phyloP scores from a whole-genome alignment of 345 rosid species.

The Salix dunnii region DNA sequence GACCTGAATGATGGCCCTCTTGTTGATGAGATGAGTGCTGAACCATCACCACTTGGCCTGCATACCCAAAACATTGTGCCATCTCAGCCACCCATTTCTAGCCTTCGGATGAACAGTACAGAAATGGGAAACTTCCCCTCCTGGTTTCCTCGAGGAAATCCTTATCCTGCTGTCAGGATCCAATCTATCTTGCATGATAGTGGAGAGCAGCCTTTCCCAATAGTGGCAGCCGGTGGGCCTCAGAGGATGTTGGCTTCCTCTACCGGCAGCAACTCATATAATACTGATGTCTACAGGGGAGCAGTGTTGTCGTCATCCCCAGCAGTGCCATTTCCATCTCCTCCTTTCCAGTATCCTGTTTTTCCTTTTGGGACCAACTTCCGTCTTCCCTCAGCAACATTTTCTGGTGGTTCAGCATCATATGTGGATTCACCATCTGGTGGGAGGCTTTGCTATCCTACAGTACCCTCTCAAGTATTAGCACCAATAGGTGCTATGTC shows the following conservation, averaged over 20 bases:
- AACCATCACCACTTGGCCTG: conserved; percentile 46
- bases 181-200: conserved; percentile 62
- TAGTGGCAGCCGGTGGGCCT: conserved; percentile 50
- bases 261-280: conserved; percentile 49
- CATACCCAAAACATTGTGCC: conserved; percentile 39
- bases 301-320: conserved; percentile 77
- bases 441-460: conserved; percentile 60
- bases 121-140: conserved; percentile 56
- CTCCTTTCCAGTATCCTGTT: conserved; percentile 71
- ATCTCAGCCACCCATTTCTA: conserved; percentile 51
- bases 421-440: conserved; percentile 66
- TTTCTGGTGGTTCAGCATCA: conserved; percentile 64
- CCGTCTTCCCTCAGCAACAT: conserved; percentile 53
- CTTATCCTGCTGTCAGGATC: conserved; percentile 50
- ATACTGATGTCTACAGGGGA: conserved; percentile 60
- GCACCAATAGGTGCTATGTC: conserved; percentile 56
- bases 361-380: conserved; percentile 57
- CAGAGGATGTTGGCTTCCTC: conserved; percentile 63
- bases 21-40: conserved; percentile 50
- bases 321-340: conserved; percentile 59
- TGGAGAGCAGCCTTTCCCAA: conserved; percentile 60
- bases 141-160: conserved; percentile 63
- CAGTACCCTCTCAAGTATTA: conserved; percentile 59
- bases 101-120: conserved; percentile 42
- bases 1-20: conserved; percentile 88